Conservation (phyloP, 1,284 basidiomycete species). For the Marasmius tenuissimus region DNA sequence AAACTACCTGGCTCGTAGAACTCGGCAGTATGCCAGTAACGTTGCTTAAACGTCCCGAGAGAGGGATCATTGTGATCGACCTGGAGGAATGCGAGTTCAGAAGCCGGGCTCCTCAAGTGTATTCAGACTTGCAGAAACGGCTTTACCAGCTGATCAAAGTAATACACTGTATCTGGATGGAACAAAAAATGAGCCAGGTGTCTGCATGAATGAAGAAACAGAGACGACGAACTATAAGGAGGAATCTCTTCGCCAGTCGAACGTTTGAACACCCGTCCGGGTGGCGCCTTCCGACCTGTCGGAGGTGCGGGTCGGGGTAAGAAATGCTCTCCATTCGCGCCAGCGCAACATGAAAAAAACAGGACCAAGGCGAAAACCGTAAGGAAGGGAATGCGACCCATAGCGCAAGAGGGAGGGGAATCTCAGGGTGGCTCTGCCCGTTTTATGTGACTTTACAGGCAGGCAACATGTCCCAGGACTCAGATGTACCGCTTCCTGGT, state of each 20-base stretch:
- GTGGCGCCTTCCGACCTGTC: too few species aligned
- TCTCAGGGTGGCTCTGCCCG: too few species aligned
- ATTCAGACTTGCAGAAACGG: too few species aligned
- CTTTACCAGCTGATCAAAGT: constrained; percentile 39
- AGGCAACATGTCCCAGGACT: too few species aligned
- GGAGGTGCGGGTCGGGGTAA: too few species aligned
- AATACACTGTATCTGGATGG: constrained; percentile 45
- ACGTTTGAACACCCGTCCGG: background rate
- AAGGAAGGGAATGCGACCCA: too few species aligned
- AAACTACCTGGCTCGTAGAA: constrained; percentile 54
- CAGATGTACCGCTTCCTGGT: too few species aligned
- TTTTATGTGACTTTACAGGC: too few species aligned
- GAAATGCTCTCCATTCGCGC: too few species aligned
- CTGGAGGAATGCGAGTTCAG: background rate
- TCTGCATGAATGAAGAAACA: background rate
- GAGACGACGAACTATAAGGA: constrained; percentile 29
- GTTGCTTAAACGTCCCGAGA: constrained; percentile 78
- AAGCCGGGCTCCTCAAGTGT: background rate
- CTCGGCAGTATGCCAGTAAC: constrained; percentile 67
- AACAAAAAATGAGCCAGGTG: background rate
- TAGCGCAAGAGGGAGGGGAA: too few species aligned
- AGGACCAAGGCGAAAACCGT: too few species aligned
- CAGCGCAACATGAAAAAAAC: too few species aligned
- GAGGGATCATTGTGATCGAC: constrained; percentile 70
- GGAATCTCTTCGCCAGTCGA: constrained; percentile 41